Percentiles rank a stretch among this genome's conserved stretches.
Conservation (phyloP, 1,139 yeast species). For the Lodderomyces orthopsilosis region DNA sequence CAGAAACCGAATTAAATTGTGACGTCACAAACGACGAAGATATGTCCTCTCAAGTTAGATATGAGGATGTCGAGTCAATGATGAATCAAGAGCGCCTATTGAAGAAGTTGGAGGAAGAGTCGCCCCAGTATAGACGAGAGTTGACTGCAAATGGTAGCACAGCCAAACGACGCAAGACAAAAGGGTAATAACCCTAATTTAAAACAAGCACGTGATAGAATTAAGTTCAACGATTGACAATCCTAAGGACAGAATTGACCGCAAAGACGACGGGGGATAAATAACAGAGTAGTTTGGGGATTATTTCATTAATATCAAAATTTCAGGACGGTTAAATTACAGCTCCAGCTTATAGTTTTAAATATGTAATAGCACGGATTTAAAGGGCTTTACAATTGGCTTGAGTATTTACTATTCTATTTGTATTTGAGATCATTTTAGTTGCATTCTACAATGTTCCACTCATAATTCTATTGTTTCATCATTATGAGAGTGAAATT, state of each 20-base stretch:
- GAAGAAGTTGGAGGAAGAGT: slow-evolving; percentile 21
- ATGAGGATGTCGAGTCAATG: slow-evolving; percentile 29
- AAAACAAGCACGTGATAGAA: slow-evolving; percentile 6
- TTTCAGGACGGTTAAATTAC: too few species aligned
- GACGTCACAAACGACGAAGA: slow-evolving; percentile 23
- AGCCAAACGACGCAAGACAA: not conserved
- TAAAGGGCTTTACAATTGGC: not conserved
- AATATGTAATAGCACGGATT: not conserved
- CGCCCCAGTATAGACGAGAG: too few species aligned
- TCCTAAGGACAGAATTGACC: too few species aligned
- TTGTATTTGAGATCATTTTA: too few species aligned
- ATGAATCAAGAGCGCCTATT: slow-evolving; percentile 25
- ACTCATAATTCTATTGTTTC: too few species aligned
- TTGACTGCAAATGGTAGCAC: slow-evolving; percentile 2
- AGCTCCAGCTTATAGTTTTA: too few species aligned
- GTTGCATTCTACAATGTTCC: not conserved
- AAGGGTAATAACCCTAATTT: not conserved
- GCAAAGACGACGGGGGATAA: too few species aligned
- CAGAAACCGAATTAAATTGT: slow-evolving; percentile 13
- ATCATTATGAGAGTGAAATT: too few species aligned
- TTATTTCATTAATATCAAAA: too few species aligned
- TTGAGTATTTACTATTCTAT: not conserved
- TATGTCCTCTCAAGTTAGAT: slow-evolving; percentile 28
- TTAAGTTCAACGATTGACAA: too few species aligned
- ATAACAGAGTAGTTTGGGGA: too few species aligned